Evolutionary conservation across 257 asterid species (phyloP), one percentile per base, ranked within the genome.

Genomic region (Lycium barbarum): DNA sequence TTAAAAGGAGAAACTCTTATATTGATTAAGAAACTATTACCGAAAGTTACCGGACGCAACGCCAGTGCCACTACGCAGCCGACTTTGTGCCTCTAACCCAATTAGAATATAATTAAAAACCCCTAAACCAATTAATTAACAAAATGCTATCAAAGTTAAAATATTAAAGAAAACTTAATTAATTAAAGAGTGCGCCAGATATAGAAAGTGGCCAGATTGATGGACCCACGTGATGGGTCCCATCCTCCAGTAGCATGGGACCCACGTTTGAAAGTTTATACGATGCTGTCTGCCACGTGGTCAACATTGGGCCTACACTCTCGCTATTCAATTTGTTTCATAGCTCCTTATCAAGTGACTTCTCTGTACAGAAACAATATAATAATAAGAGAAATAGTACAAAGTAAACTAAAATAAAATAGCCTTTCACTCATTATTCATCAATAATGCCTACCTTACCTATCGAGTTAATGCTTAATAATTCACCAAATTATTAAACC

Each of bases 231-330:
- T 88, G 89, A 84, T 84, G 88, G 89, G 91, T 6, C 86, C 88
- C 88, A 26, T 26, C 33, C 33, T 26, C 33, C 1, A 82, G 33
- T 35, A 79, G 57, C 72, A 7, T 83, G 88, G 93, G 93, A 22
- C 95, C 93, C 88, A 81, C 45, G 82, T 63, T 86, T 86, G 66
- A 88, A 85, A 70, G 80, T 88, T 74, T 84, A 80, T 83, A 85
- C 83, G 89, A 86, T 84, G 86, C 90, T 92, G 94, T 91, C 87
- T 79, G 94, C 92, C 91, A 90, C 97, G 94, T 92, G 94, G 91
- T 78, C 76, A 88, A 84, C 91, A 88, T 2, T 17, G 90, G 86
- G 81, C 91, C 94, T 65, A 86, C 90, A 76, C 55, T 86, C 89
- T 86, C 93, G 89, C 90, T 85, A 68, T 81, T 74, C 80, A 87